Base-by-base conservation (phyloP, 495 filamentous ascomycete genomes). In the Neurospora sp. region DNA sequence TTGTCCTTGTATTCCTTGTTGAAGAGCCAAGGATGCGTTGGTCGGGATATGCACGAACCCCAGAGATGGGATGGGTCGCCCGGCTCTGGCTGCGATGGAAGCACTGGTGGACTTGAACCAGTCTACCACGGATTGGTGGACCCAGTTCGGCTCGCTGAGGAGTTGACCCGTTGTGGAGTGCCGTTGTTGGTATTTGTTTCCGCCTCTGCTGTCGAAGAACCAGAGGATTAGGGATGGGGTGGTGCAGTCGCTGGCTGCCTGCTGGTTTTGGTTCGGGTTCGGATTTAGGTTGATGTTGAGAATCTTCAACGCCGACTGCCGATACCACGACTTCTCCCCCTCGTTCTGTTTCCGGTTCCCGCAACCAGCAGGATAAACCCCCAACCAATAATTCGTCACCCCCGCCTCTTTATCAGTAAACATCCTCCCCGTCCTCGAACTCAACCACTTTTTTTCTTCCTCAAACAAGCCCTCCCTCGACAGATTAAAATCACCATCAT, bases 141-240 rank as follows among this genome's bases (percentile, higher is more conserved):
- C 84, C 86, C 86, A 88, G 76, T 85, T 78, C 4, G 82, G 80
- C 73, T 83, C 79, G 8, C 77, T 77, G 41, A 84, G 75, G 2
- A 73, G 80, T 10, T 80, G 73, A 7, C 75, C 78, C 0, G 77
- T 75, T 2, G 18, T 20, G 12, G 83, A 75, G 14, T 85, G 76
- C 9, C 78, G 77, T 18, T 85, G 80, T 60, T 90, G 87, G 76
- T 85, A 89, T 37, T 81, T 76, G 66, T 83, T 84, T 0, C 92
- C 92, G 44, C 91, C 91, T 41, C 86, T 85, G 71, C 85, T 88
- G 78, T 94, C 92, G 76, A 94, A 93, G 82, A 93, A 93, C 90
- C 90, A 94, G 39, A 93, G 84, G 4, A 94, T 75, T 14, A 91
- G 81, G 14, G 80, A 80, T 0, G 82, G 80, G 0, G 79, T 40